Base-by-base conservation (phyloP, 495 filamentous ascomycete species). In the Penicillium turbatum region DNA sequence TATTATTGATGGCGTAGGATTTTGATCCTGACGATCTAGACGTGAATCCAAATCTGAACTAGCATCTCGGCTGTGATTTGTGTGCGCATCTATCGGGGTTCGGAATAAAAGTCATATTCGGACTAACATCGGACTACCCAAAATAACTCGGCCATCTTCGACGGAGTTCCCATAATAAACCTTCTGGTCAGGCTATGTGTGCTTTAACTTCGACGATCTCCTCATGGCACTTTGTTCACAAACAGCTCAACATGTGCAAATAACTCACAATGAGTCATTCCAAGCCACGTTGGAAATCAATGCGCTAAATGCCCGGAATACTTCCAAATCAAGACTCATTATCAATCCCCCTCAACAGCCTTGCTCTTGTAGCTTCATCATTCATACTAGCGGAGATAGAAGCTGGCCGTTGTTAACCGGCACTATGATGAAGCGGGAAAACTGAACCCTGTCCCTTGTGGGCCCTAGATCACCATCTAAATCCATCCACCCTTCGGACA, bases 251-350 rank as follows among this genome's bases (percentile, higher is more conserved):
- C 21, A 24, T 24, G 21, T 21, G 41, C 27, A 17, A 2, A 10
- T 6, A 16, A 16, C 19, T 11, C 31, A 34, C n/a, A 34, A 34
- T 57, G 54, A 57, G 48, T 57, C 54, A 57, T 57, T 8, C 12
- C 40, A 55, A 55, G 56, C 56, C 56, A 51, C 53, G 31, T 49
- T 48, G 57, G 56, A 47, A 44, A n/a, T n/a, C n/a, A n/a, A 16
- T 24, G 21, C 21, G 2, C 2, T 24, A 24, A 24, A 24, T 24
- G 21, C 21, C 21, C 21, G 2, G 21, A 24, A 2, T 24, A 24
- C 21, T 24, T 24, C 2, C 21, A 24, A n/a, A 24, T 24, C 4
- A 24, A 24, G 21, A 24, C 21, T 24, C 21, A 24, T 24, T 24
- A 24, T 24, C n/a, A n/a, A n/a, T n/a, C n/a, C n/a, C n/a, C n/a